These are phyloP conservation scores for Hanseniaspora vineae DNA, from an alignment of 805 yeast species.

Conservation along the genomic window DNA sequence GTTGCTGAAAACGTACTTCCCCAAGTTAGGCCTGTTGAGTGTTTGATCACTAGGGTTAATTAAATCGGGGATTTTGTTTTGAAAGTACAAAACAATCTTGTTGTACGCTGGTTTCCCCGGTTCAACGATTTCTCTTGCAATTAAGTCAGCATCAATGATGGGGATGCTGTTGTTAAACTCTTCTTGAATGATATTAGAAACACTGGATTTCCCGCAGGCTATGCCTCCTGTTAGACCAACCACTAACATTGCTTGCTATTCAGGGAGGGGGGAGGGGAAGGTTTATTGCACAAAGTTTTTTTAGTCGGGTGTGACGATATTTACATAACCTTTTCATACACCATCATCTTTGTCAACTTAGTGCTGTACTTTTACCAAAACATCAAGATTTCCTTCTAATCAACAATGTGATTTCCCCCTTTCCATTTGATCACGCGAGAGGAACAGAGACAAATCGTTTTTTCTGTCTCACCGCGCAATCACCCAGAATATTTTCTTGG, in stretches of 20 bases:
- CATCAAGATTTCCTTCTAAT: too few relatives aligned
- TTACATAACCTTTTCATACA: too few relatives aligned
- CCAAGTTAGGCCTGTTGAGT: conserved; percentile 59
- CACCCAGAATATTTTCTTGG: too few relatives aligned
- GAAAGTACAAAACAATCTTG: conserved; percentile 50
- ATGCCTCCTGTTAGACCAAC: conserved; percentile 97
- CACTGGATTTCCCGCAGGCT: conserved; percentile 94
- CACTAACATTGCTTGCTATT: conserved; percentile 50
- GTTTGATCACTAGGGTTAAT: conserved; percentile 19
- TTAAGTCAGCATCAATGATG: conserved; percentile 78
- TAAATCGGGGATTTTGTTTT: conserved; percentile 33
- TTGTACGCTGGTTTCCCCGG: conserved; percentile 68
- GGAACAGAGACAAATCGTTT: too few relatives aligned
- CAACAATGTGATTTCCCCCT: too few relatives aligned
- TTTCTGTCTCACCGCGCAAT: too few relatives aligned
- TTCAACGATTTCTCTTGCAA: conserved; percentile 74
- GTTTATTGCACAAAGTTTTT: too few relatives aligned
- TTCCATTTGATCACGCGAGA: too few relatives aligned
- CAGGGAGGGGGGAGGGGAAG: too few relatives aligned
- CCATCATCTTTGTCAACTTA: too few relatives aligned
- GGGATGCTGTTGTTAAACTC: conserved; percentile 31
- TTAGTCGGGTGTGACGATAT: too few relatives aligned
- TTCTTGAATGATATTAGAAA: conserved; percentile 43
- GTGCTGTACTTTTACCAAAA: too few relatives aligned
- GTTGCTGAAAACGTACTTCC: conserved; percentile 65